These are phyloP conservation scores for Exophiala aquamarina DNA, from an alignment of 2,329 filamentous ascomycete species.

Conservation along the genomic window DNA sequence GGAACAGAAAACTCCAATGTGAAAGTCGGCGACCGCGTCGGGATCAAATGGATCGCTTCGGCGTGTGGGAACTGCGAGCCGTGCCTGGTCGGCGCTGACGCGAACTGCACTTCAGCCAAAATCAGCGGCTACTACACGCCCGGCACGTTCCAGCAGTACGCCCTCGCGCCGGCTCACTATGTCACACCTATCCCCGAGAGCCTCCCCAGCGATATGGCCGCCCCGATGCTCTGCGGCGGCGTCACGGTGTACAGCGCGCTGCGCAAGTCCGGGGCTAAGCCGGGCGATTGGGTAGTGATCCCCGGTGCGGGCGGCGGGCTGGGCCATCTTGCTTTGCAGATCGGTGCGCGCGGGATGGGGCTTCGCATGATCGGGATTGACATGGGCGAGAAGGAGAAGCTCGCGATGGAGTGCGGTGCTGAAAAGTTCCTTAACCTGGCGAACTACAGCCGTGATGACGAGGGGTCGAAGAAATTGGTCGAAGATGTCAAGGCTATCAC, in stretches of 20 bases:
- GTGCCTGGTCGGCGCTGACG: slow-evolving; percentile 57
- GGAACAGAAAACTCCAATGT: slow-evolving; percentile 52
- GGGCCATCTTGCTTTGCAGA: slow-evolving; percentile 64
- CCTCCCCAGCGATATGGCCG: slow-evolving; percentile 60
- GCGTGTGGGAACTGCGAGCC: slow-evolving; percentile 57
- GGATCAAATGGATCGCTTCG: slow-evolving; percentile 66
- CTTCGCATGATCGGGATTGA: slow-evolving; percentile 67
- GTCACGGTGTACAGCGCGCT: slow-evolving; percentile 57
- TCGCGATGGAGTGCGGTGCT: slow-evolving; percentile 61
- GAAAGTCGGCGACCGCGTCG: slow-evolving; percentile 67
- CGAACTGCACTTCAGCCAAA: slow-evolving; percentile 55
- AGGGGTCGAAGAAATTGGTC: slow-evolving; percentile 47
- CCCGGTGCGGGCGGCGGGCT: slow-evolving; percentile 62
- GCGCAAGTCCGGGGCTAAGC: slow-evolving; percentile 58
- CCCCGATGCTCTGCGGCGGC: slow-evolving; percentile 66
- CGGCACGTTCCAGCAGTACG: slow-evolving; percentile 73
- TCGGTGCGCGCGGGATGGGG: slow-evolving; percentile 61
- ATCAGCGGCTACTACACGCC: slow-evolving; percentile 68
- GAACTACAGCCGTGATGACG: slow-evolving; percentile 46
- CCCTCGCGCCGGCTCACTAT: slow-evolving; percentile 63
- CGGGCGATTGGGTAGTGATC: slow-evolving; percentile 62
- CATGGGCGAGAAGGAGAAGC: slow-evolving; percentile 58
- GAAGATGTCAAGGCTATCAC: slow-evolving; percentile 59
- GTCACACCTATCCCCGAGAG: slow-evolving; percentile 68
- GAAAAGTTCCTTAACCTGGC: slow-evolving; percentile 67